A percentile compares a stretch with the other conserved stretches of the same genome.
These are phyloP conservation scores for Cladophialophora exuberans DNA, from an alignment of 2,329 filamentous ascomycete genomes.

Conservation along the genomic window DNA sequence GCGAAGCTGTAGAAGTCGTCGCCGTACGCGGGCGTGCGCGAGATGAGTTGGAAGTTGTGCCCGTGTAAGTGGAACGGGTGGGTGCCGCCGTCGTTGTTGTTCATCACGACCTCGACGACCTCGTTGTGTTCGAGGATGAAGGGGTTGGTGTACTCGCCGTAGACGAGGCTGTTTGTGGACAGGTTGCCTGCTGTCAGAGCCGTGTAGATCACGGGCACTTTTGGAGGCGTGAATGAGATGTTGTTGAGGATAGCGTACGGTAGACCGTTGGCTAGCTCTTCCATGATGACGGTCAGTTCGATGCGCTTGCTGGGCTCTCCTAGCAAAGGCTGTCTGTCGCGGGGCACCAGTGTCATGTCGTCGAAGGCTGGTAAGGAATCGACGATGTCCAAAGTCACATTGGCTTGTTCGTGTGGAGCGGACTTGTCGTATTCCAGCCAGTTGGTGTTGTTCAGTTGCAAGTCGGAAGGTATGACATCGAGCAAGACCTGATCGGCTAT, in stretches of 20 bases:
- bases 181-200: constrained; percentile 63
- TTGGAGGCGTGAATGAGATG: constrained; percentile 72
- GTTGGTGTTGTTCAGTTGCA: constrained; percentile 49
- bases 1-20: constrained; percentile 57
- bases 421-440: constrained; percentile 69
- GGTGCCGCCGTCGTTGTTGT: constrained; percentile 53
- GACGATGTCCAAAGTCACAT: constrained; percentile 55
- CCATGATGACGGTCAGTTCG: constrained; percentile 66
- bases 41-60: constrained; percentile 69
- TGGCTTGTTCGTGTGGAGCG: constrained; percentile 36
- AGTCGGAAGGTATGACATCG: constrained; percentile 40
- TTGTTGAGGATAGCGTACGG: constrained; percentile 68
- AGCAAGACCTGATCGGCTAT: constrained; percentile 35
- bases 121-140: constrained; percentile 69
- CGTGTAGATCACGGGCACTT: constrained; percentile 80
- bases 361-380: no score
- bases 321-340: constrained; percentile 65
- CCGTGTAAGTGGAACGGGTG: constrained; percentile 74
- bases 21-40: constrained; percentile 60
- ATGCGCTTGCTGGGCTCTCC: constrained; percentile 63
- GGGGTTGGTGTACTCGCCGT: constrained; percentile 66
- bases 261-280: constrained; percentile 67
- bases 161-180: constrained; percentile 64
- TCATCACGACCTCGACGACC: constrained; percentile 44
- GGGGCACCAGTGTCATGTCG: constrained; percentile 71